These are phyloP conservation scores for Suillus tomentosus DNA, from an alignment of 768 basidiomycete genomes.

Conservation along the genomic window DNA sequence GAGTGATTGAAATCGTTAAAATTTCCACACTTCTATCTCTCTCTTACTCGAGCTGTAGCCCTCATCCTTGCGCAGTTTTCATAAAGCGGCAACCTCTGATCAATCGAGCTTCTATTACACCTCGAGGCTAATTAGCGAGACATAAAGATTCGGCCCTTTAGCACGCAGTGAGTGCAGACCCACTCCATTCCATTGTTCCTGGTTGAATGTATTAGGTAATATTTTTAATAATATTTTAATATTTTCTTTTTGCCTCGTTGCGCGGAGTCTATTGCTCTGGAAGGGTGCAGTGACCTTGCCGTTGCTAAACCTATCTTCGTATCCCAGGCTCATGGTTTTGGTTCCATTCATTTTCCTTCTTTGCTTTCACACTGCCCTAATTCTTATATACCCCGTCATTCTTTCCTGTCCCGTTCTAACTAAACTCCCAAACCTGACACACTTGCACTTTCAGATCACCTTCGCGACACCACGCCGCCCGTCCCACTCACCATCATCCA, in stretches of 20 bases:
- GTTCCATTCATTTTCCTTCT: slow-evolving; percentile 10
- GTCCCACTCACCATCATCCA: slow-evolving; percentile 3
- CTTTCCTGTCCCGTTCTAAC: slow-evolving; percentile 8
- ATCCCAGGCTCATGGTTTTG: slow-evolving; percentile 13
- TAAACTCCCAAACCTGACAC: slow-evolving; percentile 6
- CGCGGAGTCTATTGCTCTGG: slow-evolving; percentile 19
- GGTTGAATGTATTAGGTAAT: slow-evolving; percentile 17
- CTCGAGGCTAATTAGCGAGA: slow-evolving; percentile 37
- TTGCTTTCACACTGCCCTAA: slow-evolving; percentile 7
- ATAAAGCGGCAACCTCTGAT: slow-evolving; percentile 26
- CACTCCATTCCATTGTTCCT: slow-evolving; percentile 4
- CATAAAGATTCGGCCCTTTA: slow-evolving; percentile 18
- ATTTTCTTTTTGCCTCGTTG: slow-evolving; percentile 17
- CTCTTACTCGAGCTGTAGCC: not conserved
- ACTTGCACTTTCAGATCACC: slow-evolving; percentile 6
- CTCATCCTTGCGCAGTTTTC: slow-evolving; percentile 1
- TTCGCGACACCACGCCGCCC: slow-evolving; percentile 22
- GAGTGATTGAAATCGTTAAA: slow-evolving; percentile 7
- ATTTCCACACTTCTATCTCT: not conserved
- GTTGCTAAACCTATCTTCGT: slow-evolving; percentile 14
- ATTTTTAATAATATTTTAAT: slow-evolving; percentile 16
- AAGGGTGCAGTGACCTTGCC: slow-evolving; percentile 12
- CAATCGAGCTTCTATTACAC: slow-evolving; percentile 27
- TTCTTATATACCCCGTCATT: slow-evolving; percentile 13
- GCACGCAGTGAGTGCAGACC: not conserved